These are phyloP conservation scores for Phylloporus arenicola DNA, from an alignment of 768 basidiomycete genomes.

Conservation along the genomic window DNA sequence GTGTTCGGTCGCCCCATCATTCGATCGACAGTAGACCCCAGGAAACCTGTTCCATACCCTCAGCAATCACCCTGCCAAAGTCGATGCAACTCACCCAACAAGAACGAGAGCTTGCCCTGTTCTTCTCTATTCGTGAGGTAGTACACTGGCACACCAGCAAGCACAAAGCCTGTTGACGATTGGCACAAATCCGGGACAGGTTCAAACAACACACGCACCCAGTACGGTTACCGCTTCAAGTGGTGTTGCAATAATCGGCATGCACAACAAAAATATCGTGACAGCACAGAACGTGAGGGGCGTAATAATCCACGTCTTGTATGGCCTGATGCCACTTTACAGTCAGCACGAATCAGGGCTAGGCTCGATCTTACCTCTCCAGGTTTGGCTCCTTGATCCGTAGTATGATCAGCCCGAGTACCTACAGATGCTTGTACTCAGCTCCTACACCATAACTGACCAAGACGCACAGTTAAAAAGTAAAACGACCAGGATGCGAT, in stretches of 20 bases:
- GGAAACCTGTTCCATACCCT: conserved; percentile 31
- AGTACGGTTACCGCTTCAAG: conserved; percentile 82
- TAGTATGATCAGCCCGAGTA: conserved; percentile 81
- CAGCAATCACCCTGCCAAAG: background rate
- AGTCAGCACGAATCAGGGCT: background rate
- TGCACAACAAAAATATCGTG: conserved; percentile 57
- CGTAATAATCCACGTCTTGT: conserved; percentile 87
- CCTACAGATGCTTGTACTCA: conserved; percentile 38
- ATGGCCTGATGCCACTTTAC: conserved; percentile 54
- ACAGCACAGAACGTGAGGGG: conserved; percentile 87
- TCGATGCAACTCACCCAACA: conserved; percentile 32
- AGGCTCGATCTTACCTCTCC: conserved; percentile 48
- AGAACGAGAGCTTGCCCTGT: conserved; percentile 31
- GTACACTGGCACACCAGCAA: conserved; percentile 76
- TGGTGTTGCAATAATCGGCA: conserved; percentile 94
- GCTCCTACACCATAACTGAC: background rate
- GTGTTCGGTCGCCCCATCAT: conserved; percentile 47
- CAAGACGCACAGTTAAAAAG: conserved; percentile 64
- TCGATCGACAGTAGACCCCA: conserved; percentile 40
- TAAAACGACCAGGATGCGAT: conserved; percentile 86
- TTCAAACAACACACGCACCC: conserved; percentile 42
- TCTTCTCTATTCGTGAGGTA: conserved; percentile 63
- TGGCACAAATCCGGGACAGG: background rate
- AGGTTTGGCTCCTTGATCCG: conserved; percentile 87
- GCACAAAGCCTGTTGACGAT: conserved; percentile 57